These are phyloP conservation scores for Hypoxylon sp. DNA, from an alignment of 2,329 filamentous ascomycete genomes.

Conservation along the genomic window DNA sequence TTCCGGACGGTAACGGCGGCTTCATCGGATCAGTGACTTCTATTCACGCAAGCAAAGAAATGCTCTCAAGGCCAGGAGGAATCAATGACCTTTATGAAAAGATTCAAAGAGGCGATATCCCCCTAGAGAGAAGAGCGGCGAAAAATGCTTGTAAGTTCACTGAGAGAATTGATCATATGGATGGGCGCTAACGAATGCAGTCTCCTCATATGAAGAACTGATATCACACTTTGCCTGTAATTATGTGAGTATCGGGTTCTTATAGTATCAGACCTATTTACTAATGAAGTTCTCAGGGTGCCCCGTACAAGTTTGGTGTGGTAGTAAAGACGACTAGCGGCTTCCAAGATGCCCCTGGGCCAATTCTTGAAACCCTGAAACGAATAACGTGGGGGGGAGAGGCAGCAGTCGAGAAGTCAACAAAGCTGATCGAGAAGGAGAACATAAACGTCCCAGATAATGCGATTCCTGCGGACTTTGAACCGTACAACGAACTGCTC, in stretches of 20 bases:
- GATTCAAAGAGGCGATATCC: conserved; percentile 55
- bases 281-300: conserved; percentile 56
- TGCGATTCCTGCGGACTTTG: conserved; percentile 41
- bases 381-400: conserved; percentile 65
- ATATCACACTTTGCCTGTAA: conserved; percentile 64
- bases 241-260: conserved; percentile 50
- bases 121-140: conserved; percentile 55
- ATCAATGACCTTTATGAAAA: conserved; percentile 67
- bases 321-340: conserved; percentile 56
- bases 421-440: conserved; percentile 20
- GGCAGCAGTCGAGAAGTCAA: conserved; percentile 48
- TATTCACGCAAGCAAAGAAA: conserved; percentile 64
- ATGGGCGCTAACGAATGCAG: conserved; percentile 44
- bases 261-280: conserved; percentile 26
- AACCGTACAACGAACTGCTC: conserved; percentile 70
- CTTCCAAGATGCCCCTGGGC: conserved; percentile 58
- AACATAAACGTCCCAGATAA: conserved; percentile 3
- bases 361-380: conserved; percentile 59
- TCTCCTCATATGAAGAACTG: conserved; percentile 51
- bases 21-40: conserved; percentile 60
- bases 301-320: conserved; percentile 72
- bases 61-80: conserved; percentile 62
- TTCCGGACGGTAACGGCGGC: conserved; percentile 52
- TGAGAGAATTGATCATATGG: conserved; percentile 39
- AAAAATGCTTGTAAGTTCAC: conserved; percentile 47